phyloP scores from a whole-genome alignment of 2,329 filamentous ascomycete species.

The Zasmidium angulare region DNA sequence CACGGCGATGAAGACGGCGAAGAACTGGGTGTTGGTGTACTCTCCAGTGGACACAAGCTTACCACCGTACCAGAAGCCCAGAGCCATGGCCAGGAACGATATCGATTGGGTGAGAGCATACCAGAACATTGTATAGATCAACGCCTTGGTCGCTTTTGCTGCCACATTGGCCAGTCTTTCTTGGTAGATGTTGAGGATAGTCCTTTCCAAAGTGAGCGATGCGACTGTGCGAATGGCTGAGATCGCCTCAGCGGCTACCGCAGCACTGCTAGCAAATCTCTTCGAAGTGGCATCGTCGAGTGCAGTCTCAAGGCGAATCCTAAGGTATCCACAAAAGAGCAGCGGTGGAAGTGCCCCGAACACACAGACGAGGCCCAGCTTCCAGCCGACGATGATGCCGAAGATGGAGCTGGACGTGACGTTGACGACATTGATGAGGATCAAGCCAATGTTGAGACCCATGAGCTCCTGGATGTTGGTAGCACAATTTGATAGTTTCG shows the following conservation, averaged over 20 bases:
- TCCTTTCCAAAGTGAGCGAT: slow-evolving; percentile 29
- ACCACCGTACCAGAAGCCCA: slow-evolving; percentile 37
- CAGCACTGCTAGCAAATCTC: neutral
- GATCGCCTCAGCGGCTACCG: slow-evolving; percentile 31
- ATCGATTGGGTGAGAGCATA: neutral
- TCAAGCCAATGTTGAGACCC: neutral
- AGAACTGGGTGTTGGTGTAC: slow-evolving; percentile 46
- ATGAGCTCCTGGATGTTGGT: neutral
- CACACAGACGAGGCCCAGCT: slow-evolving; percentile 47
- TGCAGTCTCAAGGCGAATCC: slow-evolving; percentile 37
- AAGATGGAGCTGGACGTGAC: slow-evolving; percentile 36
- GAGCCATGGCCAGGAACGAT: slow-evolving; percentile 15
- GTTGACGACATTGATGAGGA: slow-evolving; percentile 75
- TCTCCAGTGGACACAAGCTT: slow-evolving; percentile 31
- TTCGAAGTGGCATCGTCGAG: neutral
- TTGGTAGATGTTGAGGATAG: slow-evolving; percentile 27
- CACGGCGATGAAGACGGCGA: slow-evolving; percentile 59
- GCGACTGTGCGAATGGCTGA: slow-evolving; percentile 30
- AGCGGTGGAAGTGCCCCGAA: slow-evolving; percentile 39
- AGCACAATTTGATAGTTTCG: slow-evolving; percentile 68
- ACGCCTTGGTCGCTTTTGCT: slow-evolving; percentile 1
- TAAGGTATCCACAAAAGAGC: slow-evolving; percentile 43
- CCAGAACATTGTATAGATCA: neutral
- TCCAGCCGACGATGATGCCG: slow-evolving; percentile 51
- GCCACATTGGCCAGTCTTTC: slow-evolving; percentile 15